Base-by-base conservation (phyloP, 129 eudicot species). In the Artemisia tridentata region DNA sequence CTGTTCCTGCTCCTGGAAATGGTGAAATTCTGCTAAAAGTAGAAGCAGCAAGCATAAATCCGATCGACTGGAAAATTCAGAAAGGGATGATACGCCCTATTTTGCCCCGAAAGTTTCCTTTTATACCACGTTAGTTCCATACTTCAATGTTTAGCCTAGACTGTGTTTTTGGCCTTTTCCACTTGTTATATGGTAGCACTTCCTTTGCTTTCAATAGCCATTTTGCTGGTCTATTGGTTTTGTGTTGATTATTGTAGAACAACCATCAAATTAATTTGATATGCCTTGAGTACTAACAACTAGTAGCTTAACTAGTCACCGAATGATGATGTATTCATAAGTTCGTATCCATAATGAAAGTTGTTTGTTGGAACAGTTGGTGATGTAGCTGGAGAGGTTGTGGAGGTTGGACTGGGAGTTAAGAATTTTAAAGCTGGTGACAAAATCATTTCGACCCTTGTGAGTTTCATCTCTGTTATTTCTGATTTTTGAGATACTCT, bases 31-130 rank as follows among this genome's bases (percentile, higher is more conserved):
- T 86, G 73, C 27, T 85, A 2, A 90, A 87, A 79, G 14, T 87
- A 0, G 96, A 90, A 76, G 96, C 96, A 11, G 76, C 87, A 31
- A 78, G 80, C 78, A 48, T 90, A 14, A 90, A 90, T 69, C 91
- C 91, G n/a, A 27, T 82, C 8, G 95, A 90, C 43, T 79, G 82
- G 81, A 90, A 80, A 63, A 68, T 84, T 43, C 95, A 88, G 61
- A 80, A 75, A 59, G 95, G 95, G 62, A 13, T 82, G 69, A 18
- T 75, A 4, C 89, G 87, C 38, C 90, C 88, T 13, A 19, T 88
- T 47, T 41, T 82, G 12, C 95, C 87, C 69, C 45, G 65, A 50
- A 86, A 86, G 34, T 86, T 86, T 48, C 92, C 92, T 47, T 63
- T 19, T 65, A 74, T 79, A 50, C 92, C 92, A 67, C 80, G 92